These are phyloP conservation scores for Orobanche coerulescens DNA, from an alignment of 257 asterid species.

Conservation along the genomic window DNA sequence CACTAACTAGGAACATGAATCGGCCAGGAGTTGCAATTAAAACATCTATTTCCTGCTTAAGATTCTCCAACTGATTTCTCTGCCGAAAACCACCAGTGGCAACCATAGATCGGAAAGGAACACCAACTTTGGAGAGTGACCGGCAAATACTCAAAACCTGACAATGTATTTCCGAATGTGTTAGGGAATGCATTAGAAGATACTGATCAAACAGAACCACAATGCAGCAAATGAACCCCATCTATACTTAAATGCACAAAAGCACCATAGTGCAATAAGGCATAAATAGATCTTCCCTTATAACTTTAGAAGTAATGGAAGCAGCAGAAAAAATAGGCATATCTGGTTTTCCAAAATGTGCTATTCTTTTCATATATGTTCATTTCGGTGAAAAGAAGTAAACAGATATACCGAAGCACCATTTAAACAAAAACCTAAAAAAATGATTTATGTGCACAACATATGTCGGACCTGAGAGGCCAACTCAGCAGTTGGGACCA, in stretches of 20 bases:
- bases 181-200: conserved; percentile 19
- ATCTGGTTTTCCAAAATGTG: neutral
- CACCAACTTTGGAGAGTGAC: conserved; percentile 75
- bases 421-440: neutral
- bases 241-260: conserved; percentile 13
- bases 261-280: neutral
- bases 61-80: conserved; percentile 84
- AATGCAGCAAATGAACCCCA: neutral
- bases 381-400: neutral
- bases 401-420: neutral
- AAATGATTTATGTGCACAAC: neutral
- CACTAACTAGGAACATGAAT: conserved; percentile 71
- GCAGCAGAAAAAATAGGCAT: neutral
- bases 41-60: conserved; percentile 76
- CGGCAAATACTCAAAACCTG: conserved; percentile 83
- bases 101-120: conserved; percentile 91
- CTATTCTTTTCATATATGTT: neutral
- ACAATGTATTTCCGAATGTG: conserved; percentile 22
- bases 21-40: conserved; percentile 94
- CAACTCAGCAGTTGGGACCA: conserved; percentile 95
- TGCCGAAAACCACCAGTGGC: conserved; percentile 98
- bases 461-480: conserved; percentile 75
- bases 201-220: conserved; percentile 3
- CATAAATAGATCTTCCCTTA: neutral
- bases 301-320: neutral